These are phyloP conservation scores for Verticillium albo-atrum DNA, from an alignment of 2,329 filamentous ascomycete genomes.

Conservation along the genomic window DNA sequence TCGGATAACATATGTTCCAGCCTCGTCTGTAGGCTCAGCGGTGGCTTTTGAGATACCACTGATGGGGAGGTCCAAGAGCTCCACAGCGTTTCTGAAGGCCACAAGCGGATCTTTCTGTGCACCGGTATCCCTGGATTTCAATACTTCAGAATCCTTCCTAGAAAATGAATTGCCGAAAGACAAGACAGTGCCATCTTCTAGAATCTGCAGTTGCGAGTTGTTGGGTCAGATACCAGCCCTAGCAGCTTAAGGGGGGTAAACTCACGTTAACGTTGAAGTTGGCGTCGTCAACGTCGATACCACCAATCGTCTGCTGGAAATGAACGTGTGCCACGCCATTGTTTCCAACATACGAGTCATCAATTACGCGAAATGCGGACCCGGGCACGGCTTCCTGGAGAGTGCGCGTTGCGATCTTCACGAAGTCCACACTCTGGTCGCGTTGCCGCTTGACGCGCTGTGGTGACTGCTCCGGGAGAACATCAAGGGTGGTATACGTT, in stretches of 20 bases:
- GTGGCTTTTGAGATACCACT: constrained; percentile 17
- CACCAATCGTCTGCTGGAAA: constrained; percentile 50
- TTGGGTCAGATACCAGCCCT: constrained; percentile 3
- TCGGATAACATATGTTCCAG: constrained; percentile 31
- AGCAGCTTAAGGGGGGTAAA: constrained; percentile 2
- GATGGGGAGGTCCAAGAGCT: constrained; percentile 26
- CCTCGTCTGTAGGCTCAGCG: constrained; percentile 18
- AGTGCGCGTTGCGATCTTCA: constrained; percentile 32
- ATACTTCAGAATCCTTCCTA: constrained; percentile 35
- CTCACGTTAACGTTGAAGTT: constrained; percentile 52
- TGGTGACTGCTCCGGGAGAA: not conserved
- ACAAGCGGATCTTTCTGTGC: constrained; percentile 33
- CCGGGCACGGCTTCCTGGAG: constrained; percentile 25
- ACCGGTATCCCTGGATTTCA: constrained; percentile 33
- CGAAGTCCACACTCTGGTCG: constrained; percentile 17
- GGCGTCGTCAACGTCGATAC: constrained; percentile 49
- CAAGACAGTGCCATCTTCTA: constrained; percentile 43
- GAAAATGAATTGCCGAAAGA: constrained; percentile 45
- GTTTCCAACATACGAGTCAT: constrained; percentile 41
- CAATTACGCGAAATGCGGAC: constrained; percentile 37
- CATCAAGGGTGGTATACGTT: not conserved
- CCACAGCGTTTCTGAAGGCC: constrained; percentile 36
- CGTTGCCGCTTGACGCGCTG: not conserved
- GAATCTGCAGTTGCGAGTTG: constrained; percentile 28
- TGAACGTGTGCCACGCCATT: constrained; percentile 50